Conservation (phyloP, 805 yeast species). For the Candida quercuum region DNA sequence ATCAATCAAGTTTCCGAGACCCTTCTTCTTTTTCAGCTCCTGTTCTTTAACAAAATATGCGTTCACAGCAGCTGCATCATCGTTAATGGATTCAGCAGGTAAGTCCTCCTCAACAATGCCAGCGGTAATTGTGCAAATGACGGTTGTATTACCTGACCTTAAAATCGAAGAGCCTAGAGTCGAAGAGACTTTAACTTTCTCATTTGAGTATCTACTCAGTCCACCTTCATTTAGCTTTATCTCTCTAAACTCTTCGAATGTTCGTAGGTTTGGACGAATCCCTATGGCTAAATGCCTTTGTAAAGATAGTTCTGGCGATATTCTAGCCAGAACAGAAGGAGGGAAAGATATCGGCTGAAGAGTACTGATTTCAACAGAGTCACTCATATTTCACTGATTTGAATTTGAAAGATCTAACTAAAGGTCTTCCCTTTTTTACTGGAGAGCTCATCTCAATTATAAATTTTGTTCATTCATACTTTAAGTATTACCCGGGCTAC, state of each 20-base stretch:
- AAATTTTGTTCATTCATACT: too few species aligned
- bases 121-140: slow-evolving; percentile 66
- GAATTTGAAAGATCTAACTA: too few species aligned
- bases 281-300: slow-evolving; percentile 75
- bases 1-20: slow-evolving; percentile 24
- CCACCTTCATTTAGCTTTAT: slow-evolving; percentile 38
- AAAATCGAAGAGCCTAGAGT: slow-evolving; percentile 65
- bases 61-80: slow-evolving; percentile 30
- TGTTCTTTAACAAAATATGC: slow-evolving; percentile 29
- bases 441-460: too few species aligned
- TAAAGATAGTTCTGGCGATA: slow-evolving; percentile 80
- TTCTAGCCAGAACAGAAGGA: slow-evolving; percentile 74
- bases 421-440: too few species aligned
- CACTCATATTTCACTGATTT: too few species aligned
- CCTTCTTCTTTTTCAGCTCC: slow-evolving; percentile 22
- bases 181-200: slow-evolving; percentile 24
- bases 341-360: slow-evolving; percentile 55
- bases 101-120: slow-evolving; percentile 54
- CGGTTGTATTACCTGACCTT: slow-evolving; percentile 66
- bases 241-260: slow-evolving; percentile 66
- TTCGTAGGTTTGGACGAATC: slow-evolving; percentile 69
- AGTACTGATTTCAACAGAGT: not conserved
- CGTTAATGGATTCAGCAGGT: slow-evolving; percentile 37
- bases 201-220: slow-evolving; percentile 32
- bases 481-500: too few species aligned